Conservation (phyloP, 2,329 filamentous ascomycete species). For the Mariannaea elegans region DNA sequence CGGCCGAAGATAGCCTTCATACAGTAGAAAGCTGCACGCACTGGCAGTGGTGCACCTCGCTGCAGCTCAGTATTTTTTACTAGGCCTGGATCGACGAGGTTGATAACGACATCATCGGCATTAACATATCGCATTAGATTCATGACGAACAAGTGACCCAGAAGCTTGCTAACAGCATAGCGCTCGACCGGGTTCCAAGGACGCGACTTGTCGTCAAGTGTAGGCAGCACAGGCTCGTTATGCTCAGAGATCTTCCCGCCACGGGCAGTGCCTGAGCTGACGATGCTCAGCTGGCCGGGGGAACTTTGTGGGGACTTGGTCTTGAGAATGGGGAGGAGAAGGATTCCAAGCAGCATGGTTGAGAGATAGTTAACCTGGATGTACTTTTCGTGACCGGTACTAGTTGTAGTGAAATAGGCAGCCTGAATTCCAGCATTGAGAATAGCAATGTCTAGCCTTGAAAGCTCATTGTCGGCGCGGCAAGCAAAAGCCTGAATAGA, state of each 20-base stretch:
- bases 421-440: conserved; percentile 10
- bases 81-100: conserved; percentile 19
- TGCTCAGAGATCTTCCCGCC: conserved; percentile 1
- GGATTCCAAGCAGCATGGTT: conserved; percentile 43
- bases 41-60: background rate
- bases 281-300: conserved; percentile 18
- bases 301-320: background rate
- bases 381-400: conserved; percentile 49
- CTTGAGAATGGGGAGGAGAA: conserved; percentile 28
- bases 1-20: conserved; percentile 12
- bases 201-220: background rate
- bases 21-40: background rate
- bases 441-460: conserved; percentile 1
- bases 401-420: conserved; percentile 20
- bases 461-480: background rate
- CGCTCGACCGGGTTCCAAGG: conserved; percentile 8
- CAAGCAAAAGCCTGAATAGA: conserved; percentile 5
- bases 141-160: conserved; percentile 17
- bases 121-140: conserved; percentile 6
- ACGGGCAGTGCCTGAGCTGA: conserved; percentile 11
- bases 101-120: conserved; percentile 14
- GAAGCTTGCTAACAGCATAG: conserved; percentile 15
- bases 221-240: background rate
- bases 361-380: conserved; percentile 53
- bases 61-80: conserved; percentile 9